These are phyloP conservation scores for Brassica rapa DNA, from an alignment of 345 rosid genomes.

Conservation along the genomic window DNA sequence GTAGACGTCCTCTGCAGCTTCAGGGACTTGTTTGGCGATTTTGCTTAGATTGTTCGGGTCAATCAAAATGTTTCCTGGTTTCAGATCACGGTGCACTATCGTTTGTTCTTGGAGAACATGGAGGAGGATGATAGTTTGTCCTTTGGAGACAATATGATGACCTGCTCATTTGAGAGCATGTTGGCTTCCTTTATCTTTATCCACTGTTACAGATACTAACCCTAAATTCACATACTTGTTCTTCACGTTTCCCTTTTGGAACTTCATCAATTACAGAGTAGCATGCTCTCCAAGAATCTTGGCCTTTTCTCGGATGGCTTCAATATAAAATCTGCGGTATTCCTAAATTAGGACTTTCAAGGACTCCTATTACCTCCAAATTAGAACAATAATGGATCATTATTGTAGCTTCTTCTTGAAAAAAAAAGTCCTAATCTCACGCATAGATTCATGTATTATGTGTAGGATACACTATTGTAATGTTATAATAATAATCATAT, in stretches of 20 bases:
- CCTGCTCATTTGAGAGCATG: conserved; percentile 79
- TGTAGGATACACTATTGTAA: not conserved
- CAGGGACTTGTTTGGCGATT: conserved; percentile 80
- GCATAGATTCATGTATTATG: not conserved
- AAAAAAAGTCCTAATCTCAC: no score
- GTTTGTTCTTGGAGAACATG: conserved; percentile 77
- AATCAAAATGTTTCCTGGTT: conserved; percentile 85
- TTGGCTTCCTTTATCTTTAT: conserved; percentile 81
- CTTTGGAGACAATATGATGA: conserved; percentile 65
- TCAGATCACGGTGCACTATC: conserved; percentile 96
- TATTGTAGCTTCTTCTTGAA: no score
- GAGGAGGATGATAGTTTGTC: conserved; percentile 68
- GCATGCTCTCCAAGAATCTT: not conserved
- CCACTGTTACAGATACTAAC: conserved; percentile 73
- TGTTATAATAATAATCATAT: not conserved
- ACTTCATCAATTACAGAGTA: conserved; percentile 29
- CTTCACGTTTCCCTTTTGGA: conserved; percentile 40
- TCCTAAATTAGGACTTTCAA: not conserved
- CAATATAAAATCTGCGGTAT: conserved; percentile 12
- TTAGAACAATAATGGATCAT: no score
- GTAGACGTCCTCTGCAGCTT: conserved; percentile 75
- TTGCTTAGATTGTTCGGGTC: conserved; percentile 84
- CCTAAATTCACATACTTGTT: conserved; percentile 47
- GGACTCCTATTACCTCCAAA: no score
- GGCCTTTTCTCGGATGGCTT: conserved; percentile 12